Conservation (phyloP, 164 flowering plant species). For the Cinnamomum micranthum region DNA sequence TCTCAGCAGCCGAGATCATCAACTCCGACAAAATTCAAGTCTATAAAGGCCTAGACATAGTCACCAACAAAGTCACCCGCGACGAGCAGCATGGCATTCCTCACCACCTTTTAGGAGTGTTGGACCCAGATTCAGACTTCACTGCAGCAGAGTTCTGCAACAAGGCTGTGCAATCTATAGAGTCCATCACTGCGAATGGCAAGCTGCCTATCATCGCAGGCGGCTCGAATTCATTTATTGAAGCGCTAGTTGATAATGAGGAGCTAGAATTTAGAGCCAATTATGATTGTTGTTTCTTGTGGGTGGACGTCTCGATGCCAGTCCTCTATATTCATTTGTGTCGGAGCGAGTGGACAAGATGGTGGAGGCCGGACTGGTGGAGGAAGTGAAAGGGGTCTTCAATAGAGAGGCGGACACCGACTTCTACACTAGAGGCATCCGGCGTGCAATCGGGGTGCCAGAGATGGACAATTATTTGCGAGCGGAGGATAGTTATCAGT, state of each 20-base stretch:
- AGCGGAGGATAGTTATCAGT: slow-evolving; percentile 10
- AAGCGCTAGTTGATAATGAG: slow-evolving; percentile 47
- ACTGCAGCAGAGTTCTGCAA: slow-evolving; percentile 41
- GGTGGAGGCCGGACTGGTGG: slow-evolving; percentile 58
- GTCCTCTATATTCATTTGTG: slow-evolving; percentile 45
- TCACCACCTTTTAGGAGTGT: slow-evolving; percentile 64
- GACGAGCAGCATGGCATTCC: slow-evolving; percentile 60
- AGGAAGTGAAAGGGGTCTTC: slow-evolving; percentile 46
- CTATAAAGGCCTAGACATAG: slow-evolving; percentile 58
- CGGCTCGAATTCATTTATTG: slow-evolving; percentile 77
- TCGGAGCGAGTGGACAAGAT: slow-evolving; percentile 60
- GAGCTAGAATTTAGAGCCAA: slow-evolving; percentile 28
- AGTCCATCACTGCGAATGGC: slow-evolving; percentile 36
- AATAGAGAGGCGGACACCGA: slow-evolving; percentile 29
- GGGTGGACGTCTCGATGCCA: slow-evolving; percentile 65
- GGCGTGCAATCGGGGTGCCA: slow-evolving; percentile 72
- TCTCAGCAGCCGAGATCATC: slow-evolving; percentile 60
- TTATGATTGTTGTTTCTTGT: slow-evolving; percentile 68
- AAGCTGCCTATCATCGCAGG: slow-evolving; percentile 77
- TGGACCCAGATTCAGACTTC: slow-evolving; percentile 49
- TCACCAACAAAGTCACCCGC: slow-evolving; percentile 78
- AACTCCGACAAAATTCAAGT: slow-evolving; percentile 92
- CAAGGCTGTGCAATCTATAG: slow-evolving; percentile 32
- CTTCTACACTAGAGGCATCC: slow-evolving; percentile 46
- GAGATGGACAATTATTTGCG: slow-evolving; percentile 55